Evolutionary conservation across 2,329 filamentous ascomycete genomes (phyloP), one percentile per base, ranked within the genome.

Genomic region (Pyrenophora teres): DNA sequence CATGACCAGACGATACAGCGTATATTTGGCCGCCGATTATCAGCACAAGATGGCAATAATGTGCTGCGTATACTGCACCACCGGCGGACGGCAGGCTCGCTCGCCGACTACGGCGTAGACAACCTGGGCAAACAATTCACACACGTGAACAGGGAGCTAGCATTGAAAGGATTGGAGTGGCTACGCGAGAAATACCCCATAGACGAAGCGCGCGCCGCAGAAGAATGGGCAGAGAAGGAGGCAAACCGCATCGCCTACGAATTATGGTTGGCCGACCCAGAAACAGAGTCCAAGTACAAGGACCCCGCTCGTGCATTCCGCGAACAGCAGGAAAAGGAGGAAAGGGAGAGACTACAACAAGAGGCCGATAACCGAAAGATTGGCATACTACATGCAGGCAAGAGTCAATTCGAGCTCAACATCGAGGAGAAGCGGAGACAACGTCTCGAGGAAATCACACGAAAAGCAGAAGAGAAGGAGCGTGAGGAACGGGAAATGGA

Each of bases 81-180:
- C 52, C 72, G 74, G 6, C 66, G 74, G 31, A 71, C 71, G 12
- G 71, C 67, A 7, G 74, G 74, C 25, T 72, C 70, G 6, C 63
- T 76, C 6, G 71, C 68, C 54, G 74, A 76, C 52, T 70, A 73
- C 37, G 74, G 74, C 46, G 67, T 76, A 6, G 67, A 69, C 51
- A 67, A 69, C 37, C 59, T 71, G 12, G 69, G 68, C 23, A 55
- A 52, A 9, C 62, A 67, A 40, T 69, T 65, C 40, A 54, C 58
- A 8, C 59, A 67, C 37, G 59, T 72, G n/a, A 67, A 52, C 37
- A 58, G 62, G 2, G 61, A 62, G 0, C 54, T 63, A 3, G 69
- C 69, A 1, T 46, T 68, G 15, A 69, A 68, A 25, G 74, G 63
- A 4, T 52, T 76, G 19, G 60, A 67, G 21, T 75, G 70, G 65